phyloP scores from a whole-genome alignment of 2,329 filamentous ascomycete species.

The Aulographum hederae region DNA sequence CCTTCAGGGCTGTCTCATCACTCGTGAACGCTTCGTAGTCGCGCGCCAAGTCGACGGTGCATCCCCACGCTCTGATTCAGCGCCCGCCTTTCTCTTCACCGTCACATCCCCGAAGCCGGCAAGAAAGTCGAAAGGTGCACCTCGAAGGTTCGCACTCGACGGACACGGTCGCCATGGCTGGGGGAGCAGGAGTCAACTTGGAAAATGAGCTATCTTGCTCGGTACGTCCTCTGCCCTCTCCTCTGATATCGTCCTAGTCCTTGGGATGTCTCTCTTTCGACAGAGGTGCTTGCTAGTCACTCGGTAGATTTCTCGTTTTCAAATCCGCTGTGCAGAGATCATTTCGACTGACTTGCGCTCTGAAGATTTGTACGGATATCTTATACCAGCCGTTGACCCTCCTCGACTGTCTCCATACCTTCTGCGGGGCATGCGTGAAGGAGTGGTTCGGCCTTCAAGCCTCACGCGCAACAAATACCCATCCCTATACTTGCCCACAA shows the following conservation, averaged over 20 bases:
- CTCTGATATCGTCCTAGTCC: not conserved
- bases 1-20: too few relatives aligned
- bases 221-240: slow-evolving; percentile 35
- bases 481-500: slow-evolving; percentile 73
- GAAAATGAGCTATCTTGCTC: slow-evolving; percentile 93
- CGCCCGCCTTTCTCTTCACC: too few relatives aligned
- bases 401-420: slow-evolving; percentile 87
- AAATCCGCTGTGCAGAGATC: too few relatives aligned
- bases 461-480: slow-evolving; percentile 30
- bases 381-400: slow-evolving; percentile 81
- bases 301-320: too few relatives aligned
- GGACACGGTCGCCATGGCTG: slow-evolving; percentile 12
- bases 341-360: not conserved
- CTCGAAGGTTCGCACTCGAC: too few relatives aligned
- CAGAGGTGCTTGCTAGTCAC: not conserved
- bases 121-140: not conserved
- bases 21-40: too few relatives aligned
- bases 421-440: slow-evolving; percentile 86
- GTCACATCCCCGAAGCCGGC: not conserved
- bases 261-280: not conserved
- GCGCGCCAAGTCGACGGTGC: too few relatives aligned
- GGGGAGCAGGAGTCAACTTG: slow-evolving; percentile 39
- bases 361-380: slow-evolving; percentile 87
- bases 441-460: slow-evolving; percentile 87
- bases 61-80: too few relatives aligned